A percentile compares a stretch with the other conserved stretches of the same genome.
Conservation (phyloP, 2,329 filamentous ascomycete species). For the Metarhizium guizhouense region DNA sequence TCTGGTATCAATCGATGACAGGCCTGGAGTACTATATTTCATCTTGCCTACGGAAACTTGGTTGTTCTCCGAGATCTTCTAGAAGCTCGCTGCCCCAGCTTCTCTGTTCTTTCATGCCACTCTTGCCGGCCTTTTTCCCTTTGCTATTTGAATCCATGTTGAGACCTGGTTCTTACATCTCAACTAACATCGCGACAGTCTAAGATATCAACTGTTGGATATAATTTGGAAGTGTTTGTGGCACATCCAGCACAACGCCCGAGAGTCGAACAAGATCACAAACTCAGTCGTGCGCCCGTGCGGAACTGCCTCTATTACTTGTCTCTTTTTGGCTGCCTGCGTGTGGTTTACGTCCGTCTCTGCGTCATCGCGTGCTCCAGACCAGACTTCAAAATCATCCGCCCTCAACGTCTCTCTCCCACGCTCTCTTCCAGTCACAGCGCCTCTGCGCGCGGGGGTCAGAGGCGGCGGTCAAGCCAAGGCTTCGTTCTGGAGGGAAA, state of each 20-base stretch:
- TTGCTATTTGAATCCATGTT: not conserved
- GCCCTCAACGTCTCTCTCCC: not conserved
- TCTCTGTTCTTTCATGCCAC: slow-evolving; percentile 7
- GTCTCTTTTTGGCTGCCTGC: not conserved
- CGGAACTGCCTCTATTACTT: not conserved
- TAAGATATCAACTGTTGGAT: not conserved
- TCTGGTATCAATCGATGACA: not conserved
- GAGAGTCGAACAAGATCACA: not conserved
- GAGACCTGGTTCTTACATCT: not conserved
- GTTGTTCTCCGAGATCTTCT: slow-evolving; percentile 21
- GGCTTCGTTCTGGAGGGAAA: not conserved
- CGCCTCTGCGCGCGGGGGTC: slow-evolving; percentile 1
- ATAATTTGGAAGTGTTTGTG: slow-evolving; percentile 2
- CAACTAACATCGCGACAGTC: not conserved
- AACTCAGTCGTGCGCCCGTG: slow-evolving; percentile 2
- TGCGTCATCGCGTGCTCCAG: not conserved
- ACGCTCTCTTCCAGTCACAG: not conserved
- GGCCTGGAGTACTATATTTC: not conserved
- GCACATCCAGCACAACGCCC: slow-evolving; percentile 1
- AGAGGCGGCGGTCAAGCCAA: not conserved
- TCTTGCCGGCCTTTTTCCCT: slow-evolving; percentile 5
- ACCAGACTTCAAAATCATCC: not conserved
- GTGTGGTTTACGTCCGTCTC: not conserved
- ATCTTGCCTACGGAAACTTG: not conserved
- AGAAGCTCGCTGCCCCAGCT: slow-evolving; percentile 15